phyloP scores from a whole-genome alignment of 1,284 basidiomycete species.

The Irpex sp. region DNA sequence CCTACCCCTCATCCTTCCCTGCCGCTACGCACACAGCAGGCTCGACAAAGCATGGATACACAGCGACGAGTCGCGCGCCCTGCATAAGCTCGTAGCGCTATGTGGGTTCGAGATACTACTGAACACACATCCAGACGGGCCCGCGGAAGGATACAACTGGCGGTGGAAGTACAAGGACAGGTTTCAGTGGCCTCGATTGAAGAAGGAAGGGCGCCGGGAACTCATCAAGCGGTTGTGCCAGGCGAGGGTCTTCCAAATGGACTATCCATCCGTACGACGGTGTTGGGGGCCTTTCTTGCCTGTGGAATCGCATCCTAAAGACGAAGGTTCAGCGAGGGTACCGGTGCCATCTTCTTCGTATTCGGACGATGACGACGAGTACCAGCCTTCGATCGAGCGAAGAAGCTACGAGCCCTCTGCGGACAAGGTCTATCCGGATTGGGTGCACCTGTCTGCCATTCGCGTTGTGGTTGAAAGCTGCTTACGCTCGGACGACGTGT shows the following conservation, averaged over 20 bases:
- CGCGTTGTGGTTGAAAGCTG: conserved; percentile 18
- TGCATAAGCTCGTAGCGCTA: conserved; percentile 3
- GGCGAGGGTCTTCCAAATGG: conserved; percentile 38
- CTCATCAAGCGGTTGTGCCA: not conserved
- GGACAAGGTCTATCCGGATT: conserved; percentile 16
- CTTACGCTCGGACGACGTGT: not conserved
- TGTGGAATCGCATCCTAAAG: conserved; percentile 5
- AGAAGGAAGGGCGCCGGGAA: conserved; percentile 10
- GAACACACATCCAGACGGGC: not conserved
- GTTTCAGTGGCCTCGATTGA: conserved; percentile 27
- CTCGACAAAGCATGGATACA: not conserved
- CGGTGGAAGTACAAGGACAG: not conserved
- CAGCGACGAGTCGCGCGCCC: not conserved
- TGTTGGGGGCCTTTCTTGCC: conserved; percentile 42
- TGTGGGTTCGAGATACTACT: not conserved
- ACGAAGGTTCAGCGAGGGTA: not conserved
- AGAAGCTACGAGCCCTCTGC: not conserved
- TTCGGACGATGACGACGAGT: conserved; percentile 15
- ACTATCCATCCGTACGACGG: conserved; percentile 36
- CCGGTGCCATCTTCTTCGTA: conserved; percentile 1
- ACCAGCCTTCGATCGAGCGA: not conserved
- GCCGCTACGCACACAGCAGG: conserved; percentile 9
- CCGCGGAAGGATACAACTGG: not conserved
- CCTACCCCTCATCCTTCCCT: conserved; percentile 16
- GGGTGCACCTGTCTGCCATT: conserved; percentile 24